Evolutionary conservation across 208 protist species (phyloP).

Genomic region (Crithidia acanthocephali): DNA sequence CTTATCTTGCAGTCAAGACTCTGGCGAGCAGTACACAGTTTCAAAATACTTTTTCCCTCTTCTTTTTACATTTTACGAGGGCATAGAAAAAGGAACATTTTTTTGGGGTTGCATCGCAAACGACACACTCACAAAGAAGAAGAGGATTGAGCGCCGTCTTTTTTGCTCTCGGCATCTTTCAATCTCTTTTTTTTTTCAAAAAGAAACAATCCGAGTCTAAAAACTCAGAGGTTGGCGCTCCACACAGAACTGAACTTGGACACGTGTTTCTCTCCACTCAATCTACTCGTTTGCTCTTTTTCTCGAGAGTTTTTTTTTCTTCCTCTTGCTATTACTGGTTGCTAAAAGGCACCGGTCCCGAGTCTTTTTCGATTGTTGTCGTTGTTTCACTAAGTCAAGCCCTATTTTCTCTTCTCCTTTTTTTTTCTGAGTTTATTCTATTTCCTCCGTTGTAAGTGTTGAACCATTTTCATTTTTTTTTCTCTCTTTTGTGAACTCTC

Average conservation of each 20-base stretch:
- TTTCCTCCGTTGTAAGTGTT: not conserved
- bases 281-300: not conserved
- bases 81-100: too few relatives aligned
- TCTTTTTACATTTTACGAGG: too few relatives aligned
- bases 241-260: not conserved
- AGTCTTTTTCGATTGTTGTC: too few relatives aligned
- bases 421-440: not conserved
- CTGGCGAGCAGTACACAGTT: too few relatives aligned
- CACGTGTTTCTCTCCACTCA: not conserved
- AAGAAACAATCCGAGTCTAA: not conserved
- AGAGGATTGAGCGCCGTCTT: too few relatives aligned
- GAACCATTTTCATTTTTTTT: not conserved
- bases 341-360: not conserved
- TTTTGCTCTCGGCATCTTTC: not conserved
- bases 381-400: not conserved
- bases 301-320: slow-evolving; percentile 6
- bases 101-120: too few relatives aligned
- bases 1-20: too few relatives aligned
- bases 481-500: not conserved
- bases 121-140: too few relatives aligned
- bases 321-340: slow-evolving; percentile 1
- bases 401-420: too few relatives aligned
- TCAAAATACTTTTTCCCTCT: too few relatives aligned
- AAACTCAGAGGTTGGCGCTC: not conserved
- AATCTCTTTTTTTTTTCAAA: not conserved